A percentile compares a stretch with the other conserved stretches of the same genome.
Evolutionary conservation across 2,329 filamentous ascomycete genomes (phyloP).

Genomic region (Sarocladiaceae sp.): DNA sequence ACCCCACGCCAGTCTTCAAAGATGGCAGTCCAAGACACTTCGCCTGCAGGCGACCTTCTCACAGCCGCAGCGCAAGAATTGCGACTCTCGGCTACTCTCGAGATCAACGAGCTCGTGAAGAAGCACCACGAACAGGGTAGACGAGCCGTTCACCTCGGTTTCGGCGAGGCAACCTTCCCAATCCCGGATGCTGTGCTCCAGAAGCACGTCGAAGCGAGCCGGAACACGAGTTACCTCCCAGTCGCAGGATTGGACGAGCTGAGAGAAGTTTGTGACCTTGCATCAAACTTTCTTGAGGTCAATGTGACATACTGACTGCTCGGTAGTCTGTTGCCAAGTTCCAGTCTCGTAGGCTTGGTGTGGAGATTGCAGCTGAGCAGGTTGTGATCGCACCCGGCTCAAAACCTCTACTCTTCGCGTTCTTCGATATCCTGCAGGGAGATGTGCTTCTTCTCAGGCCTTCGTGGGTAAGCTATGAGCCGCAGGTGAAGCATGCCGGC

Average conservation of each 20-base stretch:
- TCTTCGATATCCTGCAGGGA: background rate
- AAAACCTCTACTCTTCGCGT: background rate
- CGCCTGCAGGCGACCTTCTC: too few relatives aligned
- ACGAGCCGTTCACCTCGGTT: conserved; percentile 10
- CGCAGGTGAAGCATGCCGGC: background rate
- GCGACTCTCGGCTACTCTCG: background rate
- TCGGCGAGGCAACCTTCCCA: conserved; percentile 13
- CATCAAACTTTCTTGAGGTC: too few relatives aligned
- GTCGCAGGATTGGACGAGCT: background rate
- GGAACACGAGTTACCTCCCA: background rate
- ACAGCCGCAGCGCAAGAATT: background rate
- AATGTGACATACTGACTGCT: too few relatives aligned
- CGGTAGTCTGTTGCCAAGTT: background rate
- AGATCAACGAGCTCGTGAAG: background rate
- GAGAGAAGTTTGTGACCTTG: too few relatives aligned
- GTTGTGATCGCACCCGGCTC: background rate
- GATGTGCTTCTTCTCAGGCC: background rate
- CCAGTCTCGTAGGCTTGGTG: background rate
- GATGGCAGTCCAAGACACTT: too few relatives aligned
- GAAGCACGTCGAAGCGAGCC: conserved; percentile 10
- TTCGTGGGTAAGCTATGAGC: conserved; percentile 6
- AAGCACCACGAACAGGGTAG: background rate
- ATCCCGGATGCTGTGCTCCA: conserved; percentile 10
- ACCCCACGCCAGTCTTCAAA: too few relatives aligned
- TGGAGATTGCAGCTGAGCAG: background rate